phyloP scores from a whole-genome alignment of 106 monocot genomes.

The Narthecium ossifragum region DNA sequence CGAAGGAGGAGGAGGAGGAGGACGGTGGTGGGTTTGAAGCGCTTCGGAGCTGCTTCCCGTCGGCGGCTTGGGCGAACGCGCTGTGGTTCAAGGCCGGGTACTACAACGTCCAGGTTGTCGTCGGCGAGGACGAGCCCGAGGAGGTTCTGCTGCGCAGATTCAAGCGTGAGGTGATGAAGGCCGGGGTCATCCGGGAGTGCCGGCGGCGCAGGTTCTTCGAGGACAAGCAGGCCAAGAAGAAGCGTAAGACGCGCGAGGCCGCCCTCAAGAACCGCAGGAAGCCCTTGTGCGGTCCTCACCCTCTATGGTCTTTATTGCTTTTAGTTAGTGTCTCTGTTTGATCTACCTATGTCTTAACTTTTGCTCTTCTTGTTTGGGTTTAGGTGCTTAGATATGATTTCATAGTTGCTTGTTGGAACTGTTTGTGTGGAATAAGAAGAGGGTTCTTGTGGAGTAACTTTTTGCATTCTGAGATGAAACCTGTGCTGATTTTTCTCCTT shows the following conservation, averaged over 20 bases:
- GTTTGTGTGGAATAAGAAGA: too few species aligned
- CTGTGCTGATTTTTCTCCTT: too few species aligned
- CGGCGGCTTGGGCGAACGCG: constrained; percentile 15
- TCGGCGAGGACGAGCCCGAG: constrained; percentile 41
- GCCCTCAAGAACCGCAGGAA: constrained; percentile 29
- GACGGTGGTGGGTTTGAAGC: not conserved
- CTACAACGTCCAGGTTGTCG: constrained; percentile 53
- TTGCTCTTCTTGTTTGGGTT: too few species aligned
- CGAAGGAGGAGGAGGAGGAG: too few species aligned
- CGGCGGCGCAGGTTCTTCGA: constrained; percentile 43
- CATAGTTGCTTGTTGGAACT: too few species aligned
- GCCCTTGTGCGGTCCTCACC: too few species aligned
- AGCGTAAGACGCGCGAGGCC: constrained; percentile 41
- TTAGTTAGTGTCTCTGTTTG: too few species aligned
- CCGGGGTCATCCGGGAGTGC: constrained; percentile 54
- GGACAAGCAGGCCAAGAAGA: constrained; percentile 43
- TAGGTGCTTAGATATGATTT: too few species aligned
- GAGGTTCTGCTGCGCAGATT: constrained; percentile 42
- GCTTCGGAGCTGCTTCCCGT: constrained; percentile 8
- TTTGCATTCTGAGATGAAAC: too few species aligned
- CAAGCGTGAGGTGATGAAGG: constrained; percentile 28
- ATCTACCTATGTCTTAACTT: too few species aligned
- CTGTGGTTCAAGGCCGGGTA: constrained; percentile 14
- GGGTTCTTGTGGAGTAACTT: too few species aligned
- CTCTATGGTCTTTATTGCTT: too few species aligned